These are phyloP conservation scores for Plenodomus lindquistii DNA, from an alignment of 2,329 filamentous ascomycete genomes.

Conservation along the genomic window DNA sequence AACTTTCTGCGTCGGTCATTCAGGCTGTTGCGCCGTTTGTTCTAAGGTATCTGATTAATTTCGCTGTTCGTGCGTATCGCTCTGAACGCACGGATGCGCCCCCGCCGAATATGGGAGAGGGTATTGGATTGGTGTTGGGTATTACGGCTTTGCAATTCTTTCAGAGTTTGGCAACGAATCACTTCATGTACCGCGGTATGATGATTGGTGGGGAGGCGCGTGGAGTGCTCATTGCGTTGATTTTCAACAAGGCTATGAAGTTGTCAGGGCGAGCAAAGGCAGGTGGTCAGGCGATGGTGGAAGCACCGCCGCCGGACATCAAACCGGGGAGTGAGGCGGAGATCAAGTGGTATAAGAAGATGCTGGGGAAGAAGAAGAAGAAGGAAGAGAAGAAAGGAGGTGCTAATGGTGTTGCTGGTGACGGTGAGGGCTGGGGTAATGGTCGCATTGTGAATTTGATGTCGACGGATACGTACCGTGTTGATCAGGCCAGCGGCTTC, in stretches of 20 bases:
- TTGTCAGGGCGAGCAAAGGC: constrained; percentile 87
- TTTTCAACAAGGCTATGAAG: constrained; percentile 91
- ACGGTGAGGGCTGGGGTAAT: constrained; percentile 87
- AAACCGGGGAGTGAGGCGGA: constrained; percentile 55
- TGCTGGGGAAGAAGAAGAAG: constrained; percentile 43
- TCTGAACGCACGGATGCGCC: constrained; percentile 60
- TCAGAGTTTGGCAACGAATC: constrained; percentile 80
- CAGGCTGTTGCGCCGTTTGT: constrained; percentile 85
- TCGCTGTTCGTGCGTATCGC: constrained; percentile 76
- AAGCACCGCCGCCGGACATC: constrained; percentile 49
- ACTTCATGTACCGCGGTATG: constrained; percentile 93
- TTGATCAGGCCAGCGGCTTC: constrained; percentile 85
- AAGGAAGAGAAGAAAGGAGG: constrained; percentile 47
- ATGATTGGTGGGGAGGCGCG: constrained; percentile 83
- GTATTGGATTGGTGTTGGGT: constrained; percentile 81
- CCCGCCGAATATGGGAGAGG: constrained; percentile 70
- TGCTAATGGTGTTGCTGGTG: constrained; percentile 60
- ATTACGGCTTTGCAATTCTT: constrained; percentile 83
- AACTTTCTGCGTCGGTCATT: constrained; percentile 69
- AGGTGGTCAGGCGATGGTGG: constrained; percentile 62
- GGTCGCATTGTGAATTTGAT: constrained; percentile 91
- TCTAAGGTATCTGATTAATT: constrained; percentile 83
- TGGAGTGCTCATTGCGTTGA: constrained; percentile 78
- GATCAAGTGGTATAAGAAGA: constrained; percentile 56
- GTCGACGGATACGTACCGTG: constrained; percentile 91